Evolutionary conservation across 129 eudicot species (phyloP).

Genomic region (Chrysanthemum lavandulifolium): DNA sequence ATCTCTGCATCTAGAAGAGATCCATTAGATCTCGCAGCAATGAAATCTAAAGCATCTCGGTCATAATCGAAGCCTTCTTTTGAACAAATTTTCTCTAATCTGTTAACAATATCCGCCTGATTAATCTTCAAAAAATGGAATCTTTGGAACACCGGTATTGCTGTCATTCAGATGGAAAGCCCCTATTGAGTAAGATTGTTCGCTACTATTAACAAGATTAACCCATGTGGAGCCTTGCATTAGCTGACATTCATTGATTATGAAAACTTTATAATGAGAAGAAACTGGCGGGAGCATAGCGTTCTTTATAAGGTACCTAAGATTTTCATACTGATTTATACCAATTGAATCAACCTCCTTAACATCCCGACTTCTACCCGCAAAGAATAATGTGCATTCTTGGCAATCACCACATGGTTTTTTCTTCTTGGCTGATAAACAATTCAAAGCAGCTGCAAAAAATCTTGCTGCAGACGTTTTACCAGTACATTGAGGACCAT

Average conservation of each 20-base stretch:
- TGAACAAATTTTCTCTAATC: slow-evolving; percentile 56
- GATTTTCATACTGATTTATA: slow-evolving; percentile 53
- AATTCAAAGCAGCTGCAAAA: too few species aligned
- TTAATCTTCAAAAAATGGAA: slow-evolving; percentile 64
- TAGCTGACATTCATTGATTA: slow-evolving; percentile 86
- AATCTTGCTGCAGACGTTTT: too few species aligned
- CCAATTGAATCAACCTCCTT: slow-evolving; percentile 76
- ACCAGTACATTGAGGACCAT: too few species aligned
- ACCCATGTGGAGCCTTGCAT: slow-evolving; percentile 74
- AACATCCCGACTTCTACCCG: slow-evolving; percentile 81
- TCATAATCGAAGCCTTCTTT: slow-evolving; percentile 78
- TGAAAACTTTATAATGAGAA: slow-evolving; percentile 69
- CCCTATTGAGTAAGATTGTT: too few species aligned
- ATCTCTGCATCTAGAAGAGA: slow-evolving; percentile 90
- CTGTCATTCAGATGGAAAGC: too few species aligned
- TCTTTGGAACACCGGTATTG: slow-evolving; percentile 57
- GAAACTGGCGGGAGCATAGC: slow-evolving; percentile 68
- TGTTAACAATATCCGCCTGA: slow-evolving; percentile 54
- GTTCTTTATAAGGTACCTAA: slow-evolving; percentile 54
- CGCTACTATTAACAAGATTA: slow-evolving; percentile 52
- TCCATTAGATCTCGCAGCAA: slow-evolving; percentile 77
- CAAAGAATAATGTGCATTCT: slow-evolving; percentile 63
- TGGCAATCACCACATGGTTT: too few species aligned
- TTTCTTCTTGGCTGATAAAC: too few species aligned
- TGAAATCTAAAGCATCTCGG: slow-evolving; percentile 61